Evolutionary conservation across 1,139 yeast species (phyloP).

Genomic region (Geotrichum phurueaensis): DNA sequence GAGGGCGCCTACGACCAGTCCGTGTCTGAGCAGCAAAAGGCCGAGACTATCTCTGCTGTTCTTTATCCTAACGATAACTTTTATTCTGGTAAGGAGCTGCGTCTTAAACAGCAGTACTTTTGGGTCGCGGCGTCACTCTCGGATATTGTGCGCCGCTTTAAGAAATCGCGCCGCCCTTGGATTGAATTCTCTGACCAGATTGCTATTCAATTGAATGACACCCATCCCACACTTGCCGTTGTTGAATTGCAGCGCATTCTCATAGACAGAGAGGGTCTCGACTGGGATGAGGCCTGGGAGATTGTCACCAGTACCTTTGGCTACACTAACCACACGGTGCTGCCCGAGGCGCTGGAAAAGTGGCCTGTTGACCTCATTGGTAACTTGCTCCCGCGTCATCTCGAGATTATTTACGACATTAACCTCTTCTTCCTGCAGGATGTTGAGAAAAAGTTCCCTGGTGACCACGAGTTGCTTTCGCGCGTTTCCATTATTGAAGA

Average conservation of each 20-base stretch:
- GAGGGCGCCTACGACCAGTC: slow-evolving; percentile 87
- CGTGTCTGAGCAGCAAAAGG: slow-evolving; percentile 76
- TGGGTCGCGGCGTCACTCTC: slow-evolving; percentile 95
- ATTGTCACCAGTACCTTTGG: slow-evolving; percentile 79
- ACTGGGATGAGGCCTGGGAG: slow-evolving; percentile 81
- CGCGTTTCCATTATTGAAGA: slow-evolving; percentile 85
- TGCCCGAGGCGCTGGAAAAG: slow-evolving; percentile 91
- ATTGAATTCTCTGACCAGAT: slow-evolving; percentile 74
- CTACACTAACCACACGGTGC: slow-evolving; percentile 91
- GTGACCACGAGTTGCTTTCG: slow-evolving; percentile 52
- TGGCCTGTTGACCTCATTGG: slow-evolving; percentile 87
- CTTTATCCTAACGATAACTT: slow-evolving; percentile 91
- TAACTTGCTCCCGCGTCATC: slow-evolving; percentile 78
- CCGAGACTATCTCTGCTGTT: slow-evolving; percentile 88
- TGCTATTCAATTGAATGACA: slow-evolving; percentile 90
- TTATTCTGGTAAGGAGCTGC: slow-evolving; percentile 82
- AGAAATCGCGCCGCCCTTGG: slow-evolving; percentile 77
- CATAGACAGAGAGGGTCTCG: slow-evolving; percentile 74
- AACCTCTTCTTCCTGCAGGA: slow-evolving; percentile 71
- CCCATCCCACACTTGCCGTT: slow-evolving; percentile 89
- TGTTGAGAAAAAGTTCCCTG: slow-evolving; percentile 72
- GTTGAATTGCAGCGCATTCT: slow-evolving; percentile 84
- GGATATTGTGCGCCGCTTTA: slow-evolving; percentile 85
- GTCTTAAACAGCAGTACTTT: slow-evolving; percentile 92
- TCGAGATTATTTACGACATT: slow-evolving; percentile 85